Evolutionary conservation across 108 stramenopile genomes (phyloP).

Genomic region (Tribonema minus): DNA sequence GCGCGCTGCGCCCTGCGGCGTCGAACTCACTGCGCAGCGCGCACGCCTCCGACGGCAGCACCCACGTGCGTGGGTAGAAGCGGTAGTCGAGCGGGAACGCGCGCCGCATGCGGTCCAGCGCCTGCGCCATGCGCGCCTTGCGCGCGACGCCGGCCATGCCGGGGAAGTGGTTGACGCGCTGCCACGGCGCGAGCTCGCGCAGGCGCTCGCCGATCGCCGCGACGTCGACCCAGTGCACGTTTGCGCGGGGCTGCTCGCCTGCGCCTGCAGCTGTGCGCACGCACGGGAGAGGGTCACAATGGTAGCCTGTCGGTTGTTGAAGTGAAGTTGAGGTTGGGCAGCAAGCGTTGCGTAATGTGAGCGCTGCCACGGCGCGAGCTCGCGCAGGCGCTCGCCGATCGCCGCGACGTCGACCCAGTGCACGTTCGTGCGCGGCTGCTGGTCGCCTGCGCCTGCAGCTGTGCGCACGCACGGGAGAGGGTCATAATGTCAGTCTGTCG

Average conservation of each 20-base stretch:
- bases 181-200: constrained; percentile 64
- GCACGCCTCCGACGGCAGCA: too few relatives aligned
- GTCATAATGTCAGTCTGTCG: too few relatives aligned
- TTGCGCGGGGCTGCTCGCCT: too few relatives aligned
- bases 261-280: neutral
- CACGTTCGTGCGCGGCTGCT: too few relatives aligned
- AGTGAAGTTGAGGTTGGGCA: too few relatives aligned
- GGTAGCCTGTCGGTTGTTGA: too few relatives aligned
- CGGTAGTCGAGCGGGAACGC: constrained; percentile 66
- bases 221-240: constrained; percentile 72
- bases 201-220: constrained; percentile 65
- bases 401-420: constrained; percentile 69
- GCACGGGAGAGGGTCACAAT: too few relatives aligned
- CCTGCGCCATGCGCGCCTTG: constrained; percentile 70
- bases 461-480: constrained; percentile 8
- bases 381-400: constrained; percentile 64
- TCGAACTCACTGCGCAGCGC: too few relatives aligned
- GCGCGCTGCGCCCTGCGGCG: constrained; percentile 26
- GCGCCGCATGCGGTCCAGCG: constrained; percentile 67
- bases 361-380: constrained; percentile 66
- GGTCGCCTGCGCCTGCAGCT: constrained; percentile 54
- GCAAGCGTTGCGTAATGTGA: too few relatives aligned
- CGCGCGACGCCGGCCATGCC: constrained; percentile 75
- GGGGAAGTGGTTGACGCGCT: constrained; percentile 75
- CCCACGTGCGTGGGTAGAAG: constrained; percentile 73